Evolutionary conservation across 2,329 filamentous ascomycete genomes (phyloP), one percentile per base, ranked within the genome.

Genomic region (Chrysoporthe deuterocubensis): DNA sequence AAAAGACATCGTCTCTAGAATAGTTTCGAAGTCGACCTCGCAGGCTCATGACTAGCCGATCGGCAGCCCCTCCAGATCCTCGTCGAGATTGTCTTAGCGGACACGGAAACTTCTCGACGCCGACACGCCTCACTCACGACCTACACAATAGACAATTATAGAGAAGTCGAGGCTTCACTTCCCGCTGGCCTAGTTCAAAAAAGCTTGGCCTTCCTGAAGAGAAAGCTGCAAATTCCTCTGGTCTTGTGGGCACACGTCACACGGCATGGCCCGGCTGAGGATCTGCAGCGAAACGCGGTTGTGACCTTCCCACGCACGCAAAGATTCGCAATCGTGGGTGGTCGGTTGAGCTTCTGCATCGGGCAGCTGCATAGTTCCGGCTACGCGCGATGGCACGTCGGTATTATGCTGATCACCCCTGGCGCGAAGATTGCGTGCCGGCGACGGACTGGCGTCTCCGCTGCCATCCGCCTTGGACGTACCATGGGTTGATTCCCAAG

Each of bases 361-460:
- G 61, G 61, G 61, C 61, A 63, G 50, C 61, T 63, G 48, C 16
- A 16, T 26, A 7, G 46, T n/a, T 13, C 44, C 3, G 46, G 11
- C 5, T 11, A 40, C 32, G 61, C 61, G 48, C 61, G 61, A 63
- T 63, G 61, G 16, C 48, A 63, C 61, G 61, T 54, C 61, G 34
- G 61, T n/a, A 46, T 40, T 40, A n/a, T 6, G 32, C 32, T 14
- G 32, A 37, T 13, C 16, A n/a, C 16, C 54, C 54, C 54, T 56
- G 32, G 11, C 9, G 32, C 34, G 54, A 57, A 7, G 18, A 57
- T 40, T n/a, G 54, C 32, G 54, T 57, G 54, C 54, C 32, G 32
- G 32, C 32, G 32, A 57, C 32, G 54, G 54, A 37, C 54, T 40
- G 34, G 8, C 32, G 54, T 40, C 34, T 57, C 34, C 54, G 54